Evolutionary conservation across 208 protist species (phyloP).

Genomic region (Trichomonas vaginalis): DNA sequence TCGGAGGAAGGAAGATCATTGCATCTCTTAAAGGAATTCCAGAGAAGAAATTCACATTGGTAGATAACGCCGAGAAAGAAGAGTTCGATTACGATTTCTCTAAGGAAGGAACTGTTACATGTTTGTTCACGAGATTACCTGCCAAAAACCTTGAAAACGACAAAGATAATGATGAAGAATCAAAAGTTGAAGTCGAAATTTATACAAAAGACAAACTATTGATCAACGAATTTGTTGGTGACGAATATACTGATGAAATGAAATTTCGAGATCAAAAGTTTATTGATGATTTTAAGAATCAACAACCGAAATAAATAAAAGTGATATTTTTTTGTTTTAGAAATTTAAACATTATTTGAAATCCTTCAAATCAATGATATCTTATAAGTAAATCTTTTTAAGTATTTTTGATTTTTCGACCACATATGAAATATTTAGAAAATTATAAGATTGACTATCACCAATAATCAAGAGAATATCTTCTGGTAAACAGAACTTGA

Average conservation of each 20-base stretch:
- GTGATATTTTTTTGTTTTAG: too few relatives aligned
- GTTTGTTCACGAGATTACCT: background rate
- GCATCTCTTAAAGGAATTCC: background rate
- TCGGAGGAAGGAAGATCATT: background rate
- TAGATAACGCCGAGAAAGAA: background rate
- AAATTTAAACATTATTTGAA: too few relatives aligned
- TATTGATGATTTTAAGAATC: background rate
- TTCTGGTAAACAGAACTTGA: too few relatives aligned
- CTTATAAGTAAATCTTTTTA: too few relatives aligned
- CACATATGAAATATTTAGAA: too few relatives aligned
- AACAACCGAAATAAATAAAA: too few relatives aligned
- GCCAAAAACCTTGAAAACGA: background rate
- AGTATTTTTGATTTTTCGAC: too few relatives aligned
- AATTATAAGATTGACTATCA: too few relatives aligned
- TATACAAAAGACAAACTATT: background rate
- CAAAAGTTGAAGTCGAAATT: background rate
- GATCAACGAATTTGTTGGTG: background rate
- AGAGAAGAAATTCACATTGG: background rate
- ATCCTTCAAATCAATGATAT: too few relatives aligned
- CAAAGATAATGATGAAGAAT: background rate
- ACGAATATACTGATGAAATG: background rate
- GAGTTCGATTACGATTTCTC: background rate
- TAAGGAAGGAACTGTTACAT: background rate
- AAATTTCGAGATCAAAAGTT: background rate
- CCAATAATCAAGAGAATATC: too few relatives aligned